Conservation (phyloP, 139 green algal species). For the Raphidocelis subcapitata region DNA sequence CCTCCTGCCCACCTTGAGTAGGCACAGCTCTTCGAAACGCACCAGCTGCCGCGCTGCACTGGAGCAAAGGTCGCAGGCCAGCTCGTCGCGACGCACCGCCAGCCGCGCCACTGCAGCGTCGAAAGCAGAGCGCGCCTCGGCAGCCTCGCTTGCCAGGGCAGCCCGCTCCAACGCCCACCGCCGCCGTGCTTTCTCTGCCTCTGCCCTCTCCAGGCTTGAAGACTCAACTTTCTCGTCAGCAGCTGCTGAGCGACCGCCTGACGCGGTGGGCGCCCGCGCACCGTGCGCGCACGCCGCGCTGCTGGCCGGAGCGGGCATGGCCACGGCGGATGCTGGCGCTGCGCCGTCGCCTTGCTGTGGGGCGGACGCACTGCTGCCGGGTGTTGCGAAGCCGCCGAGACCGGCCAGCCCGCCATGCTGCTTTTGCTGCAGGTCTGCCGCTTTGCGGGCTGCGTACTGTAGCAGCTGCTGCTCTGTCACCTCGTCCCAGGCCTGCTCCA, state of each 20-base stretch:
- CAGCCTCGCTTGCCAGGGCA: not conserved
- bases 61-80: slow-evolving; percentile 62
- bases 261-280: no score
- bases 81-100: slow-evolving; percentile 50
- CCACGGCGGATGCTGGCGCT: no score
- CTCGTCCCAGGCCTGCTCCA: slow-evolving; percentile 37
- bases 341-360: not conserved
- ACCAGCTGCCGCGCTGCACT: slow-evolving; percentile 63
- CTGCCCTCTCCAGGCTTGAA: slow-evolving; percentile 15
- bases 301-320: no score
- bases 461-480: slow-evolving; percentile 43
- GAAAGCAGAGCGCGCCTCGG: slow-evolving; percentile 48
- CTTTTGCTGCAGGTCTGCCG: slow-evolving; percentile 34
- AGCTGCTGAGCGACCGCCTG: no score
- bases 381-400: slow-evolving; percentile 34
- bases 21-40: slow-evolving; percentile 33
- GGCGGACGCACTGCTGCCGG: not conserved
- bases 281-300: no score
- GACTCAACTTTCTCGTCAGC: no score
- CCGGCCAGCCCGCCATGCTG: not conserved
- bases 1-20: slow-evolving; percentile 15
- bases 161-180: not conserved
- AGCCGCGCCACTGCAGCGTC: slow-evolving; percentile 53
- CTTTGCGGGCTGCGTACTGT: slow-evolving; percentile 27
- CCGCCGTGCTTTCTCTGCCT: not conserved